Conservation (phyloP, 805 yeast genomes). For the Dipodascopsis uninucleata region DNA sequence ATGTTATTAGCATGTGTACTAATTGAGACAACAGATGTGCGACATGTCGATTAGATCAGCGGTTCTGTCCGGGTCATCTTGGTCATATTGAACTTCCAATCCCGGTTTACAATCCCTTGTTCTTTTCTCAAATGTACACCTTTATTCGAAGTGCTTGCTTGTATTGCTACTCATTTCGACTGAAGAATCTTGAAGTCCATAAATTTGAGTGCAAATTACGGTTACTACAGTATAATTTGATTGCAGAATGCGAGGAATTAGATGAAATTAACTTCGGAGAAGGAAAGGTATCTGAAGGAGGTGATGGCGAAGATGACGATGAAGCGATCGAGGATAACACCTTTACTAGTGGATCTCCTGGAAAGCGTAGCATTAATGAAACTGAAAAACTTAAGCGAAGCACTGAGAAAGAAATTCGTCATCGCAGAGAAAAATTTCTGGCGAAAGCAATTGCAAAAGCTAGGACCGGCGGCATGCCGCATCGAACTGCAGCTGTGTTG, state of each 20-base stretch:
- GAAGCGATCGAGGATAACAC: conserved; percentile 41
- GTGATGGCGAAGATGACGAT: conserved; percentile 48
- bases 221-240: conserved; percentile 81
- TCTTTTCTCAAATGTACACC: conserved; percentile 85
- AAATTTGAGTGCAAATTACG: conserved; percentile 71
- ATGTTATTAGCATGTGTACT: neutral
- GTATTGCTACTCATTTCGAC: conserved; percentile 82
- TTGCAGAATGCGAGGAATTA: conserved; percentile 70
- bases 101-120: conserved; percentile 91
- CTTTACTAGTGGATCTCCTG: conserved; percentile 24
- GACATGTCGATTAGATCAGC: conserved; percentile 93
- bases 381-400: conserved; percentile 36
- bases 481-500: conserved; percentile 73
- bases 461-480: conserved; percentile 62
- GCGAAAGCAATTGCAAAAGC: conserved; percentile 50
- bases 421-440: conserved; percentile 66
- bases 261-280: conserved; percentile 52
- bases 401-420: conserved; percentile 45
- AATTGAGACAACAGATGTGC: conserved; percentile 50
- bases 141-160: conserved; percentile 81
- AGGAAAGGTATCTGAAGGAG: conserved; percentile 43
- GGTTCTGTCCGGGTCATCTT: conserved; percentile 95
- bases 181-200: conserved; percentile 67
- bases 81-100: conserved; percentile 97
- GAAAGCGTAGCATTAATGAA: conserved; percentile 39